These are phyloP conservation scores for Plantago ovata DNA, from an alignment of 257 asterid species.

Conservation along the genomic window DNA sequence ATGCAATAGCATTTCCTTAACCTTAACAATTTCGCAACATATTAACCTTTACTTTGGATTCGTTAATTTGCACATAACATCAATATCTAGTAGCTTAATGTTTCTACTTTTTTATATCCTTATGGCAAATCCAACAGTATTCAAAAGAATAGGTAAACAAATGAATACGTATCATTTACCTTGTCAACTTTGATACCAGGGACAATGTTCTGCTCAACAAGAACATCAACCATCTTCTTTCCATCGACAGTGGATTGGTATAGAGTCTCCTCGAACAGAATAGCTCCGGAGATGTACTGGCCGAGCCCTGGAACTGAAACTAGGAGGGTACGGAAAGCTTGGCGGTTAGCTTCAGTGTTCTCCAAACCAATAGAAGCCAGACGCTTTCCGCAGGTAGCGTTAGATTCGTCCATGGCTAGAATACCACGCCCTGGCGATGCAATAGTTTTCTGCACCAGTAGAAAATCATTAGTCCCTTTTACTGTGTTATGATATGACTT, in stretches of 20 bases:
- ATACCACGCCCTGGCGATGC: constrained; percentile 91
- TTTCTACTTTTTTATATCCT: no score
- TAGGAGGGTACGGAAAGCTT: constrained; percentile 81
- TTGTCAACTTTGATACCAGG: constrained; percentile 94
- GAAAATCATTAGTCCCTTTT: neutral
- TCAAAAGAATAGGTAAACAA: neutral
- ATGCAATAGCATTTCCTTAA: no score
- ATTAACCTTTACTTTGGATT: no score
- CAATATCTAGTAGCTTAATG: no score
- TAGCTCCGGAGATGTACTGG: constrained; percentile 82
- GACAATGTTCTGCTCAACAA: constrained; percentile 68
- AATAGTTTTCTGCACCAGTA: constrained; percentile 58
- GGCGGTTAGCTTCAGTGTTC: constrained; percentile 95
- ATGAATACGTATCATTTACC: constrained; percentile 28
- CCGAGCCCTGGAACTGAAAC: constrained; percentile 80
- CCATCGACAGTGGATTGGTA: constrained; percentile 83
- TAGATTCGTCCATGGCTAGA: constrained; percentile 91
- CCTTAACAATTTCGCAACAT: no score
- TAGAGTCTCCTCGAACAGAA: constrained; percentile 87
- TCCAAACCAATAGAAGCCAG: constrained; percentile 84
- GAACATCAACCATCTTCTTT: constrained; percentile 80
- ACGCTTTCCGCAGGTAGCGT: constrained; percentile 91
- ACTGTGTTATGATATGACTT: no score
- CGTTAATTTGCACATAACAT: no score
- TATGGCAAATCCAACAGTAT: neutral